Evolutionary conservation across 2,329 filamentous ascomycete genomes (phyloP), one percentile per base, ranked within the genome.

Genomic region (Knufia fluminis): DNA sequence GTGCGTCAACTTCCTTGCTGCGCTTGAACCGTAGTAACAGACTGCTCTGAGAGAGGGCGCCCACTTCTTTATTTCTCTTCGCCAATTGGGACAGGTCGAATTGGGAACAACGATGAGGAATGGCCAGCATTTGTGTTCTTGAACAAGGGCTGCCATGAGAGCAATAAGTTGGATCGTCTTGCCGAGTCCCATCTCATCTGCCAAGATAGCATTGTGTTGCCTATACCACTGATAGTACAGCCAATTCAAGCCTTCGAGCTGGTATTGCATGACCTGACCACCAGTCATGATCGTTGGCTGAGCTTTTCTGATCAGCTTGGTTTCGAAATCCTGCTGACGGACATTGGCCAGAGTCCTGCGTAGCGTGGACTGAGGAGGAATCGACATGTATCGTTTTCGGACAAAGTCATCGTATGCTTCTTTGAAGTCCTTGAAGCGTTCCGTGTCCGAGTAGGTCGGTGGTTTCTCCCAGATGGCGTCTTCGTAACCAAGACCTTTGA

Each of bases 131-230:
- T 78, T 73, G 60, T 79, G 75, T 46, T 82, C 76, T 53, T 84
- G 75, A 20, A 84, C 75, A 32, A 97, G 68, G 0, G 83, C 82
- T 1, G 86, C 81, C 52, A 97, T 76, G 54, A 95, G 78, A 2
- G 83, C 80, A 52, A 97, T 85, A 46, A 96, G 82, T 64, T 98
- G 92, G 26, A 98, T 87, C 0, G 92, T 98, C 71, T 98, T 98
- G 26, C 92, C 92, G 1, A 98, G 78, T 35, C 92, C 92, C 92
- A 98, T 98, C 63, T 98, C 92, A 62, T 98, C 92, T 0, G 92
- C 92, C 4, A 97, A 77, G 51, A 97, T 91, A 23, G 89, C 85
- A 60, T 92, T 97, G 61, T 86, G 82, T 57, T 82, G 76, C 45
- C 78, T 74, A 60, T 89, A 85, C 73, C 87, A 97, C 62, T 92